Percentiles rank a stretch among this genome's conserved stretches.
phyloP scores from a whole-genome alignment of 2,329 filamentous ascomycete genomes.

The Fusarium domesticum region DNA sequence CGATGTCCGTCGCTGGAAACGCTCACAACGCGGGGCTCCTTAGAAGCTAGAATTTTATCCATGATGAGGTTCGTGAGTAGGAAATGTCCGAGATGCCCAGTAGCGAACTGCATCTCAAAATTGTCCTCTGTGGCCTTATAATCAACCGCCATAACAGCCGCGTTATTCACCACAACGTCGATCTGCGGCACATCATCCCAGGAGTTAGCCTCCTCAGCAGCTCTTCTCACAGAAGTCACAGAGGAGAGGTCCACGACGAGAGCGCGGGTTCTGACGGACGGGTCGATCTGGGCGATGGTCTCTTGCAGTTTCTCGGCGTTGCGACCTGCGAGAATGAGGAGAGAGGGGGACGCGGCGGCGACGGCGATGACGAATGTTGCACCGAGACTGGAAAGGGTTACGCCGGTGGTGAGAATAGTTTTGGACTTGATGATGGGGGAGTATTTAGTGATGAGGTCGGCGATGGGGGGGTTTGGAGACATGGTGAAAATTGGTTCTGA shows the following conservation, averaged over 20 bases:
- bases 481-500: slow-evolving; percentile 8
- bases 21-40: slow-evolving; percentile 39
- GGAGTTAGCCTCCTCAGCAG: slow-evolving; percentile 36
- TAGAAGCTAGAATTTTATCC: slow-evolving; percentile 38
- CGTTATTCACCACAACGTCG: slow-evolving; percentile 44
- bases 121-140: slow-evolving; percentile 36
- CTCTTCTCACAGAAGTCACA: slow-evolving; percentile 37
- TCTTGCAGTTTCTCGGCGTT: slow-evolving; percentile 37
- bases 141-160: slow-evolving; percentile 40
- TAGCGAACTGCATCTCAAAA: slow-evolving; percentile 42
- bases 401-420: slow-evolving; percentile 42
- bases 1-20: slow-evolving; percentile 36
- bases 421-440: slow-evolving; percentile 35
- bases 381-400: slow-evolving; percentile 40
- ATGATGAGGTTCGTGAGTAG: slow-evolving; percentile 46
- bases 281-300: slow-evolving; percentile 32
- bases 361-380: slow-evolving; percentile 36
- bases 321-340: slow-evolving; percentile 48
- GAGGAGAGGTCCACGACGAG: slow-evolving; percentile 42
- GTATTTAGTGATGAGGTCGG: slow-evolving; percentile 30
- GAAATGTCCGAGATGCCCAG: slow-evolving; percentile 47
- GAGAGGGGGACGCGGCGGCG: slow-evolving; percentile 38
- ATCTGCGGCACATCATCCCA: slow-evolving; percentile 35
- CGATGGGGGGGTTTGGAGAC: slow-evolving; percentile 25
- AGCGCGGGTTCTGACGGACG: slow-evolving; percentile 33